Conservation (phyloP, 106 monocot species). For the Dendrobium chrysotoxum region DNA sequence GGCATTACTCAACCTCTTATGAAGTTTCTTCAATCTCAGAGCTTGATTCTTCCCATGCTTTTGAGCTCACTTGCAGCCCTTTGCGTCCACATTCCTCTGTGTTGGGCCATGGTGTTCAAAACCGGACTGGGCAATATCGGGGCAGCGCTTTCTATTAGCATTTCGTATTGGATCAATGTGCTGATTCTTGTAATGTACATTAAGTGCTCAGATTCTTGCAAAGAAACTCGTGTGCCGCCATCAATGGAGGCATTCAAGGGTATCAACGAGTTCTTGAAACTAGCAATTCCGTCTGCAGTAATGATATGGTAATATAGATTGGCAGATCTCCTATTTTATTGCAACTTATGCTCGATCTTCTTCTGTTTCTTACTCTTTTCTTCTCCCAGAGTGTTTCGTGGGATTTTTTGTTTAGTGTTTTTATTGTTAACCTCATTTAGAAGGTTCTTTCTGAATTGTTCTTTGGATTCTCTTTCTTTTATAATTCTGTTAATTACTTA, state of each 20-base stretch:
- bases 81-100: constrained; percentile 29
- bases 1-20: constrained; percentile 18
- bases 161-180: constrained; percentile 43
- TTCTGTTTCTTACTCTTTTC: background rate
- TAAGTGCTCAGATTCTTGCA: constrained; percentile 39
- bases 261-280: constrained; percentile 10
- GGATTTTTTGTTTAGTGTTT: background rate
- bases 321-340: background rate
- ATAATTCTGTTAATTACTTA: background rate
- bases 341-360: background rate
- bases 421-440: background rate
- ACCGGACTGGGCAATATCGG: constrained; percentile 37
- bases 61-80: constrained; percentile 6
- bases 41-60: constrained; percentile 15
- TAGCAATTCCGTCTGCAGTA: constrained; percentile 17
- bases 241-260: constrained; percentile 29
- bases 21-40: constrained; percentile 32
- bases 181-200: constrained; percentile 42
- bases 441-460: background rate
- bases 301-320: constrained; percentile 19
- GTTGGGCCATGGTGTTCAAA: constrained; percentile 58
- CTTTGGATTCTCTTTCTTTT: no score
- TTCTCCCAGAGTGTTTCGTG: background rate
- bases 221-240: constrained; percentile 30
- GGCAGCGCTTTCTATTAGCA: constrained; percentile 48